Evolutionary conservation across 2,329 filamentous ascomycete genomes (phyloP), one percentile per base, ranked within the genome.

Genomic region (Meredithiella fracta): DNA sequence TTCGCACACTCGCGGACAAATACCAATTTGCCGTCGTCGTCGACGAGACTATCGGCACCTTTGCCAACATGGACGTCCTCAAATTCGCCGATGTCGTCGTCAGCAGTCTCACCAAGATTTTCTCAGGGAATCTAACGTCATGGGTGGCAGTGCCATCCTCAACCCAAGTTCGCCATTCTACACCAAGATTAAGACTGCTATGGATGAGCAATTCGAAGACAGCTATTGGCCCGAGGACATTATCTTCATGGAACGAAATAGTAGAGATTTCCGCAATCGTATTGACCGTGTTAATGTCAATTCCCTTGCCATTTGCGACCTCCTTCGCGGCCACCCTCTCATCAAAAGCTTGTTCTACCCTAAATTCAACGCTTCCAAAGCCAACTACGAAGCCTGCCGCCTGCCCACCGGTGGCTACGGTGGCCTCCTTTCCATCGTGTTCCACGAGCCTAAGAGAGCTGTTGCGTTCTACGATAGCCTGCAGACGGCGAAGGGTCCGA

Each of bases 51-150:
- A 87, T 98, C 59, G 91, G 91, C 62, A 98, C 92, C 57, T 95
- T 96, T 66, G 82, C 94, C 65, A 98, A 98, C 66, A 83, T 96
- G 63, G 88, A 97, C 65, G 87, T 98, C 3, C 76, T 98, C 3
- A 87, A 85, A 2, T 85, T 83, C 65, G 86, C 88, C 59, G 92
- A 98, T 68, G 76, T 97, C 15, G 86, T 97, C 3, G 91, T 95
- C 57, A 95, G 87, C 72, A 94, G 87, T 66, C 73, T 98, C 58
- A 97, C 92, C 51, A 98, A 98, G 68, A 85, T 97, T 55, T 98
- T 98, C 70, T 94, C 88, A 56, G 92, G 92, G 92, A 96, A 68
- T 92, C 87, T 67, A 97, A 98, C 67, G 92, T 98, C 62, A 97
- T 97, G 91, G 92, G 90, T 58, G 92, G 92, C 56, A 85, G 83